Percentiles rank a stretch among this genome's conserved stretches.
Evolutionary conservation across 371 early-diverging fungal species (phyloP).

Genomic region (Conidiobolus incongruus): DNA sequence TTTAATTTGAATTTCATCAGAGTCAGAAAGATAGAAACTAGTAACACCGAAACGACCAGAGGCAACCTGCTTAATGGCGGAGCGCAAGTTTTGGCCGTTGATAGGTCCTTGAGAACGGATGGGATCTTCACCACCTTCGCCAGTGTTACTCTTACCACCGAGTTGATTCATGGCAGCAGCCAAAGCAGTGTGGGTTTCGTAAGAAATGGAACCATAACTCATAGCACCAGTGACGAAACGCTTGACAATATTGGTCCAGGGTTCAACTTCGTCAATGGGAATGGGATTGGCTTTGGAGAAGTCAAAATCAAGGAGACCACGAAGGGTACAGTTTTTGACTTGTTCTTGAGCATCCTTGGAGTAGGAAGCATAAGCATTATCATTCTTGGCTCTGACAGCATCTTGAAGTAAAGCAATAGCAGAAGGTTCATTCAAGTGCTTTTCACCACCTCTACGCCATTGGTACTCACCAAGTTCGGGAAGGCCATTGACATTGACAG

Average conservation of each 20-base stretch:
- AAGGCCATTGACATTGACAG: constrained; percentile 31
- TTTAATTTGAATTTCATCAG: constrained; percentile 94
- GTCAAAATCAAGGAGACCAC: constrained; percentile 84
- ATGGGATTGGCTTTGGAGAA: constrained; percentile 43
- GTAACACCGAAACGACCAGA: constrained; percentile 95
- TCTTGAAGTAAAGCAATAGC: constrained; percentile 80
- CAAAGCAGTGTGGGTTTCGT: constrained; percentile 78
- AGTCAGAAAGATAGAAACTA: constrained; percentile 70
- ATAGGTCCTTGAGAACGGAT: constrained; percentile 31
- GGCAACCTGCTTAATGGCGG: constrained; percentile 95
- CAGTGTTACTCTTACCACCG: constrained; percentile 92
- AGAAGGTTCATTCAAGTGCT: constrained; percentile 77
- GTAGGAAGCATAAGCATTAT: constrained; percentile 63
- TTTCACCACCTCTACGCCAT: constrained; percentile 83
- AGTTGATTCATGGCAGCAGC: constrained; percentile 88
- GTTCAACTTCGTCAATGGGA: constrained; percentile 85
- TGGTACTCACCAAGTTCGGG: constrained; percentile 90
- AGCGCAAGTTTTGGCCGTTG: constrained; percentile 53
- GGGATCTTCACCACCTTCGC: constrained; percentile 95
- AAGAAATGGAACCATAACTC: constrained; percentile 94
- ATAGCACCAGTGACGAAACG: constrained; percentile 96
- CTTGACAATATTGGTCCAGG: constrained; percentile 86
- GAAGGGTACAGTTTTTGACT: constrained; percentile 77
- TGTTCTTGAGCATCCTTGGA: constrained; percentile 49
- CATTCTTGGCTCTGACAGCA: constrained; percentile 84